Evolutionary conservation across 2,329 filamentous ascomycete species (phyloP).

Genomic region (Allantophomopsis cytisporea): DNA sequence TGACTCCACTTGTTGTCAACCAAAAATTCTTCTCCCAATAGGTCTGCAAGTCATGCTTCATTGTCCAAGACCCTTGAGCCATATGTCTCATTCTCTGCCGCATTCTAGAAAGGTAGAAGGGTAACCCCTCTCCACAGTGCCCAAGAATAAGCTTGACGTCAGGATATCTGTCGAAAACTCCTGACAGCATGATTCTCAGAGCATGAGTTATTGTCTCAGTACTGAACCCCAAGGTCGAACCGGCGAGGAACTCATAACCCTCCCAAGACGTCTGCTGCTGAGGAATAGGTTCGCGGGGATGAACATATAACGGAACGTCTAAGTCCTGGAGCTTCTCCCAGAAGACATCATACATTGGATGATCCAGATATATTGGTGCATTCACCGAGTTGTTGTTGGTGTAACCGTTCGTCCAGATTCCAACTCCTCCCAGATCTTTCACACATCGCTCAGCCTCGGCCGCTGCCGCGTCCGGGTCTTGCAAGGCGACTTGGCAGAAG

Average conservation of each 20-base stretch:
- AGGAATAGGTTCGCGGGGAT: constrained; percentile 21
- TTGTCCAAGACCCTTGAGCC: too few relatives aligned
- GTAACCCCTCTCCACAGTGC: constrained; percentile 37
- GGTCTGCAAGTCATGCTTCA: constrained; percentile 21
- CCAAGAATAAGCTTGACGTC: constrained; percentile 38
- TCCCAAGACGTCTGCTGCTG: constrained; percentile 11
- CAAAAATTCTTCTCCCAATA: constrained; percentile 43
- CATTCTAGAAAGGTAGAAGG: constrained; percentile 30
- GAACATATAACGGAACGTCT: constrained; percentile 28
- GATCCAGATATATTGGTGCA: constrained; percentile 26
- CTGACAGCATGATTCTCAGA: constrained; percentile 33
- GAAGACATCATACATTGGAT: constrained; percentile 24
- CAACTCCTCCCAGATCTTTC: constrained; percentile 27
- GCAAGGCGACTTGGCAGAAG: constrained; percentile 8
- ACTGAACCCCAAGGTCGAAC: constrained; percentile 35
- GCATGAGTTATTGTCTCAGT: constrained; percentile 32
- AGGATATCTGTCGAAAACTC: constrained; percentile 40
- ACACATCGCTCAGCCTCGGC: constrained; percentile 10
- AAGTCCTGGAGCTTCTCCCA: constrained; percentile 21
- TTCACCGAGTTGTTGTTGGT: constrained; percentile 24
- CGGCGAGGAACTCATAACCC: constrained; percentile 16
- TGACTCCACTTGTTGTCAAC: constrained; percentile 41
- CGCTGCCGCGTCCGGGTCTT: constrained; percentile 6
- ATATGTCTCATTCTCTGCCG: constrained; percentile 13
- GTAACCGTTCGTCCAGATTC: constrained; percentile 23